Percentiles rank a stretch among this genome's conserved stretches.
Evolutionary conservation across 257 asterid species (phyloP).

Genomic region (Solanum sejunctum): DNA sequence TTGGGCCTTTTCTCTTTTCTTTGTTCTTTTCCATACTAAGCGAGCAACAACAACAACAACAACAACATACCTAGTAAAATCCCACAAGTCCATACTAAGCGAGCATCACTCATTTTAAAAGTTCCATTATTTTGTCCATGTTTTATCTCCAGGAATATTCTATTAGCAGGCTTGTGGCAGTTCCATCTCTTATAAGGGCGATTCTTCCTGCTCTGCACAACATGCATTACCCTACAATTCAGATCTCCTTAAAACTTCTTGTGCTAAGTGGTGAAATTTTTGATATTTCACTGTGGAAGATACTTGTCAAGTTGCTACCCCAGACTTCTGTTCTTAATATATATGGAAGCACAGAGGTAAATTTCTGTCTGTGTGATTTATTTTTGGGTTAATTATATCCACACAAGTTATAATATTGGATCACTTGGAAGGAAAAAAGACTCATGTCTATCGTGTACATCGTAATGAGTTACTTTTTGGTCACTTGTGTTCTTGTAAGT

Average conservation of each 20-base stretch:
- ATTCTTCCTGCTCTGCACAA: slow-evolving; percentile 50
- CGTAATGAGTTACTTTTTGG: background rate
- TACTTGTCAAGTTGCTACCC: slow-evolving; percentile 62
- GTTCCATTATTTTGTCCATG: background rate
- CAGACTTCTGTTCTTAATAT: slow-evolving; percentile 59
- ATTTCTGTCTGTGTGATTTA: background rate
- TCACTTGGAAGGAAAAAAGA: background rate
- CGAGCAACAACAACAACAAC: too few species aligned
- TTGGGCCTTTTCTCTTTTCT: background rate
- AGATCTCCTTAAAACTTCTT: slow-evolving; percentile 48
- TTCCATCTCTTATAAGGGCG: slow-evolving; percentile 75
- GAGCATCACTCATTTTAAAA: background rate
- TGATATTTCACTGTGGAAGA: slow-evolving; percentile 45
- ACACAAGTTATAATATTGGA: background rate
- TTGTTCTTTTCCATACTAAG: background rate
- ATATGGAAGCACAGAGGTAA: slow-evolving; percentile 98
- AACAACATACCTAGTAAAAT: too few species aligned
- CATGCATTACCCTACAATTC: slow-evolving; percentile 22
- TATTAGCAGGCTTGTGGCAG: slow-evolving; percentile 71
- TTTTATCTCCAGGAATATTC: slow-evolving; percentile 51
- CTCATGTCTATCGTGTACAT: background rate
- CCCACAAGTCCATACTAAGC: background rate
- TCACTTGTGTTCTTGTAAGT: background rate
- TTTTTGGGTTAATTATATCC: background rate
- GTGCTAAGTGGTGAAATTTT: slow-evolving; percentile 83